Evolutionary conservation across 495 filamentous ascomycete genomes (phyloP), one percentile per base, ranked within the genome.

Genomic region (Penicillium lagena): DNA sequence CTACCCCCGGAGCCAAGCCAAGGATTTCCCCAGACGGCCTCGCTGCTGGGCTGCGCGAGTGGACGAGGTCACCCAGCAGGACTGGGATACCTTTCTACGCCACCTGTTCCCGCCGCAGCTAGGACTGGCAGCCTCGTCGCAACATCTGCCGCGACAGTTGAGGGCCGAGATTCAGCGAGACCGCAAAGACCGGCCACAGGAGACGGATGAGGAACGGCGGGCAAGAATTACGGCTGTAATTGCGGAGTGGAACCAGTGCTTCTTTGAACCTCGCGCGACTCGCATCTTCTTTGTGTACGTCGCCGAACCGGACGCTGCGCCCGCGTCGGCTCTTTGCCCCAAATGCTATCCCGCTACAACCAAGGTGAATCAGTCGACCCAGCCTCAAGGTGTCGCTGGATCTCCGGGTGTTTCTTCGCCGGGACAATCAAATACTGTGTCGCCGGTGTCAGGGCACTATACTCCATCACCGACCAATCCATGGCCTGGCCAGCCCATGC

Each of bases 31-130:
- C 7, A 71, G 67, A 15, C 64, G 73, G 34, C 61, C 67, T 4
- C 73, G 72, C 1, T 68, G 67, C 41, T 67, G 69, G 65, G 62
- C 50, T 17, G 52, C 64, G 10, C 56, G 62, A 11, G 54, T 52
- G 35, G 46, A 64, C 35, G 67, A 74, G 29, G 61, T 77, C 9
- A 50, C 54, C 35, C 68, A 69, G 50, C 65, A 68, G 49, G 75
- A 78, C 52, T 78, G 75, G 75, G 66, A 72, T 39, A 68, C 64
- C 10, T 78, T 77, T 43, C 38, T 76, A 33, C 63, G 66, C n/a
- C 65, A 71, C 45, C 56, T 77, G 1, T 72, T 78, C 32, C 66
- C 70, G 2, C 53, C 67, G 10, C 58, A 71, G 37, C 50, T 71
- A 12, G 67, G 65, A 8, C 58, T 66, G 10, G 68, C 70, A 12